phyloP scores from a whole-genome alignment of 2,329 filamentous ascomycete genomes.

The Xylariaceae sp. region DNA sequence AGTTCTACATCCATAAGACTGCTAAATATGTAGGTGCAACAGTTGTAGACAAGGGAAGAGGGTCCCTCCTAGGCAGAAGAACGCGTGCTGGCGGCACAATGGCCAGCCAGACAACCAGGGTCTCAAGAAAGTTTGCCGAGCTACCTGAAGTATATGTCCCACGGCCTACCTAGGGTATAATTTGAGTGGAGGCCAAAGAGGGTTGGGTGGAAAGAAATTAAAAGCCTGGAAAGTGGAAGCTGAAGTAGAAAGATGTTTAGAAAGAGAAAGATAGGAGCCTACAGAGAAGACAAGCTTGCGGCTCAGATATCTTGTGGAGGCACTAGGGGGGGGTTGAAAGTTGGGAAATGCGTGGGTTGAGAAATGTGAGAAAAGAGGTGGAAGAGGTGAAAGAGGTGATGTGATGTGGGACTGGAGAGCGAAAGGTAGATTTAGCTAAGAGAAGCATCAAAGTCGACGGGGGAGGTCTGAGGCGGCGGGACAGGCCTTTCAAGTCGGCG shows the following conservation, averaged over 20 bases:
- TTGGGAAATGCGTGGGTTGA: slow-evolving; percentile 30
- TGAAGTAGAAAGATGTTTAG: slow-evolving; percentile 18
- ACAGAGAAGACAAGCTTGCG: slow-evolving; percentile 24
- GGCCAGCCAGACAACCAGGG: slow-evolving; percentile 31
- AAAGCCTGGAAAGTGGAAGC: slow-evolving; percentile 21
- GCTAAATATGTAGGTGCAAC: slow-evolving; percentile 32
- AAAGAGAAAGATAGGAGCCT: slow-evolving; percentile 11
- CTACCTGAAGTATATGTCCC: slow-evolving; percentile 25
- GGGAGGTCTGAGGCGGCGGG: slow-evolving; percentile 41
- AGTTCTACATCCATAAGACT: slow-evolving; percentile 39
- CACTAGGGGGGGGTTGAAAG: slow-evolving; percentile 25
- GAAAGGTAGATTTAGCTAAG: slow-evolving; percentile 37
- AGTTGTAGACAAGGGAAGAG: slow-evolving; percentile 29
- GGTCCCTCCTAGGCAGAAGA: slow-evolving; percentile 29
- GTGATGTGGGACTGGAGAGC: slow-evolving; percentile 29
- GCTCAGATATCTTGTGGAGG: slow-evolving; percentile 18
- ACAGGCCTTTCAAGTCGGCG: slow-evolving; percentile 40
- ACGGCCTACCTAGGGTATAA: slow-evolving; percentile 22
- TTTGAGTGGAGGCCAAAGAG: slow-evolving; percentile 17
- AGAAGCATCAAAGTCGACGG: slow-evolving; percentile 38
- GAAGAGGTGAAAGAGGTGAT: slow-evolving; percentile 24
- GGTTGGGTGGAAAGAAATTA: slow-evolving; percentile 20
- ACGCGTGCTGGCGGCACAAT: slow-evolving; percentile 34
- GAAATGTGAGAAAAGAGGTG: slow-evolving; percentile 28
- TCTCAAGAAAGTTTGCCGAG: slow-evolving; percentile 32